Evolutionary conservation across 345 rosid genomes (phyloP), one percentile per base, ranked within the genome.

Genomic region (Rhodamnia rubescens): DNA sequence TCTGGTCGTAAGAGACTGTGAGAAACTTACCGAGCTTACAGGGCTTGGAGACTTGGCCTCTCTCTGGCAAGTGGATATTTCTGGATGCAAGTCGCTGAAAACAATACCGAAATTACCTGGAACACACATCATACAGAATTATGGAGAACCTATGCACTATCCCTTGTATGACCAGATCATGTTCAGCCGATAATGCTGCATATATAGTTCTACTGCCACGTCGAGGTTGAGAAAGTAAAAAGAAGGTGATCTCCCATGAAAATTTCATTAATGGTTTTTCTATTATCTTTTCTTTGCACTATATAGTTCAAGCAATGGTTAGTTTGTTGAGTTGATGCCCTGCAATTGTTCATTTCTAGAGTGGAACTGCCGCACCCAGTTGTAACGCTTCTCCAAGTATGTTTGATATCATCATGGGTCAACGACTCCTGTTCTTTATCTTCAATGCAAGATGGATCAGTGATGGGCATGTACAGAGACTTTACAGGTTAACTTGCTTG

Each of bases 21-120:
- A 84, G 85, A 47, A 58, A 21, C 85, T 84, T 27, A 61, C 21
- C 0, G 78, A 84, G 36, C 85, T n/a, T 36, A 42, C 0, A 0
- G 85, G 85, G 14, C 52, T 84, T 8, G 56, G 59, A 61, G 59
- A 53, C 80, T 61, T 84, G 74, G 1, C 50, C 53, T 2, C 40
- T 0, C 59, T 84, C 13, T 44, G 78, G 75, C 29, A 47, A n/a
- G 54, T 84, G 85, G 56, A 84, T 61, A 84, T 47, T 84, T 84
- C 85, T 22, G 85, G 85, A n/a, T 59, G 85, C 85, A 59, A 59
- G 55, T 84, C 85, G 16, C 53, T 84, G 29, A 51, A 56, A 58
- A 0, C 4, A 24, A n/a, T 57, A 61, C 80, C 55, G 2, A 40
- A 52, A 54, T 52, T 52, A 64, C 24, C 44, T 8, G 24, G 75